Base-by-base conservation (phyloP, 306 rosid species). In the Lathyrus sativus region DNA sequence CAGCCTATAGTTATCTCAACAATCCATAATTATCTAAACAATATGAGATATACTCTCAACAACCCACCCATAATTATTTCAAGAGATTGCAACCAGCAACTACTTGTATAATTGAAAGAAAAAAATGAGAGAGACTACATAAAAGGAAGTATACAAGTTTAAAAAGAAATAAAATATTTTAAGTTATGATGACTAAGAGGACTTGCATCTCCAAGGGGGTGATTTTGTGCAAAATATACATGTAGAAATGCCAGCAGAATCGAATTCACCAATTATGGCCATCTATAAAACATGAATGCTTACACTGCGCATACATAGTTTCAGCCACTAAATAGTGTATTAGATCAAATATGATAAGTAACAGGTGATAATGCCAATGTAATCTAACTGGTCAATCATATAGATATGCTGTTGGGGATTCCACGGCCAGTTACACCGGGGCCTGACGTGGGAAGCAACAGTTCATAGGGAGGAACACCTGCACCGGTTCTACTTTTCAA, bases 341-440 rank as follows among this genome's bases (percentile, higher is more conserved):
- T 17, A 3, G 33, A 54, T 44, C 11, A 33, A 17, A 31, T 37
- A 70, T 45, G 38, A 7, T 44, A 11, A 38, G 37, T 61, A 71
- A 60, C 6, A 42, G n/a, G 31, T 13, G 22, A 62, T 53, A 39
- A 42, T 8, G 11, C 33, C 15, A 59, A 29, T 5, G 49, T 39
- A 45, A 60, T 62, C 50, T 28, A 42, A 24, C 2, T 6, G 19
- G 28, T 3, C 3, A n/a, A 29, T 90, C 84, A 93, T 24, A 93
- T 93, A 57, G 98, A 93, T 62, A 91, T 19, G 66, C 97, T 88
- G 57, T 91, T 91, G 60, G 97, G 97, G 71, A 91, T 81, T 76
- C 97, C 97, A 9, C 97, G 93, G 38, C 96, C 96, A 0, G 97
- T 88, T 9, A 90, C 98, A 11, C 98, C 98, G 0, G 98, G 90